Percentiles rank a stretch among this genome's conserved stretches.
Conservation (phyloP, 139 green algal genomes). For the Ettlia oleoabundans region DNA sequence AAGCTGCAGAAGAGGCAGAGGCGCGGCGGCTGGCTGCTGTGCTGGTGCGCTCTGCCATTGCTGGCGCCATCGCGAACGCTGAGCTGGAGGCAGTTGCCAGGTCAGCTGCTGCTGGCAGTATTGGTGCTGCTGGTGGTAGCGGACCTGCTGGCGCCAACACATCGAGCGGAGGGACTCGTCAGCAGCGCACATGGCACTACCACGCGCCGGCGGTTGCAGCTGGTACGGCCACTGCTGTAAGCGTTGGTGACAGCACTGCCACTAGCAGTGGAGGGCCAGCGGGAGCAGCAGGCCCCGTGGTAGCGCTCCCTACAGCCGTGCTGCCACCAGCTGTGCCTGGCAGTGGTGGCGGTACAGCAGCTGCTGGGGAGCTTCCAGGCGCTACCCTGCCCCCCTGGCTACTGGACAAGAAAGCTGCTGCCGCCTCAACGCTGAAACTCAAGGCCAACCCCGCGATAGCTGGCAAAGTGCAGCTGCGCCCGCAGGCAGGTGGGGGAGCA, state of each 20-base stretch:
- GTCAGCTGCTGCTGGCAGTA: background rate
- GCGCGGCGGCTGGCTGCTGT: background rate
- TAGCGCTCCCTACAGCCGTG: no score
- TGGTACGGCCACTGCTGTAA: no score
- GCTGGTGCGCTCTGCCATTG: constrained; percentile 20
- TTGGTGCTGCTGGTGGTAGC: background rate
- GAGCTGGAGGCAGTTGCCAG: background rate
- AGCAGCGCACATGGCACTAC: no score
- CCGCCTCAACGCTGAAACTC: constrained; percentile 3
- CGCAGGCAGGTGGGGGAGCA: background rate
- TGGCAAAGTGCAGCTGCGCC: constrained; percentile 1
- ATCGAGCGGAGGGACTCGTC: no score
- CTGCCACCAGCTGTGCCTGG: no score
- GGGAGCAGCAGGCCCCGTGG: no score
- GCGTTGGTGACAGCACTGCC: no score
- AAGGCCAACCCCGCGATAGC: constrained; percentile 25
- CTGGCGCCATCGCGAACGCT: constrained; percentile 4
- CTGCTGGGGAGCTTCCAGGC: background rate
- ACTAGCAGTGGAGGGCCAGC: no score
- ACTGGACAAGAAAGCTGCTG: constrained; percentile 3
- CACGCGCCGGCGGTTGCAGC: no score
- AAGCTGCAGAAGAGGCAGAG: constrained; percentile 14
- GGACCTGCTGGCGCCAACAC: no score
- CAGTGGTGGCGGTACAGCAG: no score
- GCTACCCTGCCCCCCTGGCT: constrained; percentile 17